Evolutionary conservation across 2,329 filamentous ascomycete species (phyloP).

Genomic region (Fusarium duplospermum): DNA sequence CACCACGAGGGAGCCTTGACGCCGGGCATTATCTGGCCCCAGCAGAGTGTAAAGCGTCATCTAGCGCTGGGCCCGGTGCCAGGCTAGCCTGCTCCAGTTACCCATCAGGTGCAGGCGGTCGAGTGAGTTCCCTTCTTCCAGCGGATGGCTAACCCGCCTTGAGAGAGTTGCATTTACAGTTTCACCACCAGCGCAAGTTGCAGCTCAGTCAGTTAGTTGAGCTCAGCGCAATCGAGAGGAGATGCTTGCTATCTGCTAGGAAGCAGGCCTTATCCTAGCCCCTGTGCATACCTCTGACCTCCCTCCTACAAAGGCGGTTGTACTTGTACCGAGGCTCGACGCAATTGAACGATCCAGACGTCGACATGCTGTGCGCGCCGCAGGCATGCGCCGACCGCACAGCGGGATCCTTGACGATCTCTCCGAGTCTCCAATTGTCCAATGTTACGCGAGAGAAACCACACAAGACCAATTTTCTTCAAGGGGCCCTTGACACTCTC

Average conservation of each 20-base stretch:
- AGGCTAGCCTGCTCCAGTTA: not conserved
- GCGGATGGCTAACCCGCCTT: not conserved
- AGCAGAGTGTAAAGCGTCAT: conserved; percentile 6
- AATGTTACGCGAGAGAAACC: not conserved
- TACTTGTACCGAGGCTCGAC: not conserved
- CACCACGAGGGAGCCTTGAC: conserved; percentile 2
- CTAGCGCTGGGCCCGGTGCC: conserved; percentile 11
- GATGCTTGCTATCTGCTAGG: not conserved
- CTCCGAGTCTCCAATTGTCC: conserved; percentile 2
- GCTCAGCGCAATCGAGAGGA: not conserved
- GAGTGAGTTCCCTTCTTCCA: not conserved
- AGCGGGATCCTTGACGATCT: not conserved
- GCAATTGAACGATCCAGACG: not conserved
- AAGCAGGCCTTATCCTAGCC: not conserved
- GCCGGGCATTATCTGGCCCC: conserved; percentile 3
- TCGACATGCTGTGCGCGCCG: not conserved
- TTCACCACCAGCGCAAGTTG: not conserved
- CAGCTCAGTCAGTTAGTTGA: not conserved
- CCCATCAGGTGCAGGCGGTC: not conserved
- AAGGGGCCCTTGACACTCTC: conserved; percentile 2
- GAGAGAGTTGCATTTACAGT: not conserved
- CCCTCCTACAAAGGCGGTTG: not conserved
- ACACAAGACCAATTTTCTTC: not conserved
- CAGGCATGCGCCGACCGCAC: not conserved
- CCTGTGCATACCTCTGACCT: not conserved